These are phyloP conservation scores for Acacia acuminata DNA, from an alignment of 306 rosid genomes.

Conservation along the genomic window DNA sequence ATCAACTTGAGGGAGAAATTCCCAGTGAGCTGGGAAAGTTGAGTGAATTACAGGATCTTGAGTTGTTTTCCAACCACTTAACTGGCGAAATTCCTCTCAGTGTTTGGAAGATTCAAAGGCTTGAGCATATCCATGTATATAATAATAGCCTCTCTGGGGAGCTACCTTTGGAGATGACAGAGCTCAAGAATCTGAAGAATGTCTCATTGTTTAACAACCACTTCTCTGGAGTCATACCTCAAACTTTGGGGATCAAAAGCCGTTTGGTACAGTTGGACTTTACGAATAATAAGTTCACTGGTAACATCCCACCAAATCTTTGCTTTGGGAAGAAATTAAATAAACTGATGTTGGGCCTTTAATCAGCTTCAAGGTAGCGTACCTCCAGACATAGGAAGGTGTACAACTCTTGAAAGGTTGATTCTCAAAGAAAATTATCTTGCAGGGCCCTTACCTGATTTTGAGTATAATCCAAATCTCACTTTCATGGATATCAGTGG, in stretches of 20 bases:
- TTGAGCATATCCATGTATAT: conserved; percentile 57
- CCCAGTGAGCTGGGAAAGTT: conserved; percentile 72
- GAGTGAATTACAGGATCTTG: conserved; percentile 48
- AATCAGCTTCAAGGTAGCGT: conserved; percentile 71
- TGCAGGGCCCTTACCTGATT: conserved; percentile 66
- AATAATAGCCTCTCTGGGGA: conserved; percentile 72
- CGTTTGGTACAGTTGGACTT: conserved; percentile 66
- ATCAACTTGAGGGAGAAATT: conserved; percentile 70
- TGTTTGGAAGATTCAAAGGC: conserved; percentile 80
- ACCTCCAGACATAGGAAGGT: conserved; percentile 67
- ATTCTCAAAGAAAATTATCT: conserved; percentile 54
- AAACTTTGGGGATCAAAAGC: conserved; percentile 68
- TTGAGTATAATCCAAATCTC: conserved; percentile 42
- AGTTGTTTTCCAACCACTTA: conserved; percentile 55
- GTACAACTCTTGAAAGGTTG: conserved; percentile 66
- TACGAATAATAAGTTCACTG: conserved; percentile 58
- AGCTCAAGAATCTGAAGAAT: conserved; percentile 63
- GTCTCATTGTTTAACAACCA: conserved; percentile 65
- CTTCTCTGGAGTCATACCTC: conserved; percentile 81
- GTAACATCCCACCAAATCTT: conserved; percentile 73
- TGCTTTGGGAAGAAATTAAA: conserved; percentile 61
- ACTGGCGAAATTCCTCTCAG: conserved; percentile 75
- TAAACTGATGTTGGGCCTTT: conserved; percentile 47
- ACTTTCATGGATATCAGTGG: conserved; percentile 49
- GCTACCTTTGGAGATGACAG: conserved; percentile 66